A percentile compares a stretch with the other conserved stretches of the same genome.
Evolutionary conservation across 495 filamentous ascomycete species (phyloP).

Genomic region (Peziza echinospora): DNA sequence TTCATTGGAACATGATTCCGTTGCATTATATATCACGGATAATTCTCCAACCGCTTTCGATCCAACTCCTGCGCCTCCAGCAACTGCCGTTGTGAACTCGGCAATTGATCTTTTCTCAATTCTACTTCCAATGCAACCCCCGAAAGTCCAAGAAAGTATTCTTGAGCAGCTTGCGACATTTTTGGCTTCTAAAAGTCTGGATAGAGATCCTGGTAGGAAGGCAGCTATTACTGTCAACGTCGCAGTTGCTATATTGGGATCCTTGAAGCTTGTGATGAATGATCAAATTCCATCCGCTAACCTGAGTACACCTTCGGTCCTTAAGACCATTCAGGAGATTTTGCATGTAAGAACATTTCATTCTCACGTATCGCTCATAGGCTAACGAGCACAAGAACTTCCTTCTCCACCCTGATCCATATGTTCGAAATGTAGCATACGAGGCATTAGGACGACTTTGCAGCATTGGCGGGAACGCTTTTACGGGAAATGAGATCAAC

Average conservation of each 20-base stretch:
- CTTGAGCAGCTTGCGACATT: slow-evolving; percentile 82
- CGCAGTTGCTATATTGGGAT: slow-evolving; percentile 54
- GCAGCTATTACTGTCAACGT: slow-evolving; percentile 82
- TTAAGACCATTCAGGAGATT: slow-evolving; percentile 71
- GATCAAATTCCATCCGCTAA: slow-evolving; percentile 50
- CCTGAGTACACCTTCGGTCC: slow-evolving; percentile 50
- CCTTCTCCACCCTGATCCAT: slow-evolving; percentile 60
- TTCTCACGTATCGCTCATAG: not conserved
- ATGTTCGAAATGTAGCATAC: slow-evolving; percentile 64
- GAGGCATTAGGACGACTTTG: slow-evolving; percentile 81
- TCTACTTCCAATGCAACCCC: slow-evolving; percentile 62
- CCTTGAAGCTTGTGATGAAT: slow-evolving; percentile 62
- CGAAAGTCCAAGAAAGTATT: slow-evolving; percentile 86
- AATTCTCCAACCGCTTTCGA: slow-evolving; percentile 23
- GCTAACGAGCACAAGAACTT: slow-evolving; percentile 31
- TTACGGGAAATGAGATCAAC: slow-evolving; percentile 76
- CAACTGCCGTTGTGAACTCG: slow-evolving; percentile 82
- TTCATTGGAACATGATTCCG: slow-evolving; percentile 75
- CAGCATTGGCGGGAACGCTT: slow-evolving; percentile 64
- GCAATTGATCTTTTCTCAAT: slow-evolving; percentile 83
- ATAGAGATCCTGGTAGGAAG: slow-evolving; percentile 70
- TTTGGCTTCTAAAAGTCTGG: slow-evolving; percentile 51
- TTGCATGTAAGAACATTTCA: slow-evolving; percentile 31
- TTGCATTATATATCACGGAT: slow-evolving; percentile 47
- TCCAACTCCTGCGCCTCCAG: slow-evolving; percentile 53